Evolutionary conservation across 805 yeast genomes (phyloP).

Genomic region (Hanseniaspora taiwanica): DNA sequence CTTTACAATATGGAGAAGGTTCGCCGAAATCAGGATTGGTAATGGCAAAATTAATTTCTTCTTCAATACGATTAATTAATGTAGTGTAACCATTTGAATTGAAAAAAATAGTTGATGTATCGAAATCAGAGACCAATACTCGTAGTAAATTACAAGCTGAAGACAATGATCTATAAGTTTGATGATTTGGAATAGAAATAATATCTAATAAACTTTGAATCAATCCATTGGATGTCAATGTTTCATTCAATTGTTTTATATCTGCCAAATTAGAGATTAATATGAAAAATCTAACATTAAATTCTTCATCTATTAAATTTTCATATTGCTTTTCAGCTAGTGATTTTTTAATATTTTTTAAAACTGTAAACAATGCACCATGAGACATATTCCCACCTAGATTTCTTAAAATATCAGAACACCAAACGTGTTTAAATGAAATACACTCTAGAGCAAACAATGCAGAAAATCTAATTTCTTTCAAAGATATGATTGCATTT

Average conservation of each 20-base stretch:
- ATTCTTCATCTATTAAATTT: slow-evolving; percentile 32
- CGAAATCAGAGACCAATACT: slow-evolving; percentile 30
- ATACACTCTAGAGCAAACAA: slow-evolving; percentile 56
- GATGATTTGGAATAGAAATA: slow-evolving; percentile 36
- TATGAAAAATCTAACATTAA: slow-evolving; percentile 37
- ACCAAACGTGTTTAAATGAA: slow-evolving; percentile 53
- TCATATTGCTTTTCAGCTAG: slow-evolving; percentile 27
- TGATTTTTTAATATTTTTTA: slow-evolving; percentile 47
- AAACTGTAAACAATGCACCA: slow-evolving; percentile 62
- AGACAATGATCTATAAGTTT: slow-evolving; percentile 42
- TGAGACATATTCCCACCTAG: slow-evolving; percentile 80
- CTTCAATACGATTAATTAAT: slow-evolving; percentile 44
- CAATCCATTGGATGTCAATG: slow-evolving; percentile 65
- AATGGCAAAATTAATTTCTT: slow-evolving; percentile 54
- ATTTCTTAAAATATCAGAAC: slow-evolving; percentile 62
- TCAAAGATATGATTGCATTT: slow-evolving; percentile 27
- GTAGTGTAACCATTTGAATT: slow-evolving; percentile 51
- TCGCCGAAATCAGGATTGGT: slow-evolving; percentile 46
- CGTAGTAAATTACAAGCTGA: slow-evolving; percentile 52
- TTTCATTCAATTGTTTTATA: slow-evolving; percentile 38
- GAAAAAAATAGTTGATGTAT: slow-evolving; percentile 49
- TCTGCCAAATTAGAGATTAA: slow-evolving; percentile 50
- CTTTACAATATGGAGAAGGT: slow-evolving; percentile 35
- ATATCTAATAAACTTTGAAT: slow-evolving; percentile 53
- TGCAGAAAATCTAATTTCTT: slow-evolving; percentile 44